A percentile compares a stretch with the other conserved stretches of the same genome.
phyloP scores from a whole-genome alignment of 805 yeast species.

The Schizosaccharomyces cryophilus region DNA sequence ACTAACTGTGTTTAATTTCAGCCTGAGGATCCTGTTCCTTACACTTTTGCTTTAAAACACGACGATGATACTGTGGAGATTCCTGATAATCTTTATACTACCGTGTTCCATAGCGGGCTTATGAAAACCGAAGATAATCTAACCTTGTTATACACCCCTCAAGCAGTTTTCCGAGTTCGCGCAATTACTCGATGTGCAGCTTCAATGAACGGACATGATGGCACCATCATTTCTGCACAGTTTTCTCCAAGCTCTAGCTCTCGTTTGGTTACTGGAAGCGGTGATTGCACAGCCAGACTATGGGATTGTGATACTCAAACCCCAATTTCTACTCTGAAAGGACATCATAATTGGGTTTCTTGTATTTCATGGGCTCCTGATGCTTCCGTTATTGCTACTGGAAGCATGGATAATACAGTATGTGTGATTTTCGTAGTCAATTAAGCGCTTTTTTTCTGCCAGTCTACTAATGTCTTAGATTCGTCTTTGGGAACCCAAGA shows the following conservation, averaged over 20 bases:
- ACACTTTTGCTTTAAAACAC: conserved; percentile 39
- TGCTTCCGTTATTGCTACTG: conserved; percentile 79
- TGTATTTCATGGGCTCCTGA: conserved; percentile 83
- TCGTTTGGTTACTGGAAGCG: conserved; percentile 82
- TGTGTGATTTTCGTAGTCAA: background rate
- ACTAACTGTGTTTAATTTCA: background rate
- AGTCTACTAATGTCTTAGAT: conserved; percentile 14
- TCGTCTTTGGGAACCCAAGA: conserved; percentile 59
- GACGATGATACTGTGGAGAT: conserved; percentile 39
- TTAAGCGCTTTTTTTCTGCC: background rate
- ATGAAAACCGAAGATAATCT: conserved; percentile 81
- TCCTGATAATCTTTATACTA: conserved; percentile 47
- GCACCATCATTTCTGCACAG: conserved; percentile 73
- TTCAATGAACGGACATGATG: conserved; percentile 85
- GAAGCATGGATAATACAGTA: conserved; percentile 68
- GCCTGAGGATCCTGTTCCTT: conserved; percentile 68
- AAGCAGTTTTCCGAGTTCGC: conserved; percentile 80
- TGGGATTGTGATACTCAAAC: conserved; percentile 96
- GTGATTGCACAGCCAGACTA: conserved; percentile 81
- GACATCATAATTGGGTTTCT: conserved; percentile 84
- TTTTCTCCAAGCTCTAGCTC: conserved; percentile 80
- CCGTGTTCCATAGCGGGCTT: conserved; percentile 65
- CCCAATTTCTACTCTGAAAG: conserved; percentile 51
- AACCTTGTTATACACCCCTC: conserved; percentile 76
- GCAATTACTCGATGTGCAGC: conserved; percentile 79